phyloP scores from a whole-genome alignment of 2,329 filamentous ascomycete species.

The Didymella keratinophila region DNA sequence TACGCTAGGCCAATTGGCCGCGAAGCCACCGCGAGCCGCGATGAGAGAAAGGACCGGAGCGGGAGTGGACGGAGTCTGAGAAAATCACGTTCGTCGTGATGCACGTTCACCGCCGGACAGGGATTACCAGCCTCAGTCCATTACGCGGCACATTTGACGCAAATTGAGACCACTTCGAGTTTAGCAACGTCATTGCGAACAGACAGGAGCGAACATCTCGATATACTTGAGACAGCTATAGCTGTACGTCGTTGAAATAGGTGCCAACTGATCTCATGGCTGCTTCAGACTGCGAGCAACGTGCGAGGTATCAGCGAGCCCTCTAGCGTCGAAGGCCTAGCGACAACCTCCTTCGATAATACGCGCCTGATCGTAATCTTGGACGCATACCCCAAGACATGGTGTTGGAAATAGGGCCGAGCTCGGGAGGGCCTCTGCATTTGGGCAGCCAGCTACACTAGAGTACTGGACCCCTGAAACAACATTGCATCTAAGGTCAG shows the following conservation, averaged over 20 bases:
- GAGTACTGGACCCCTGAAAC: slow-evolving; percentile 8
- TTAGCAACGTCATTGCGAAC: slow-evolving; percentile 29
- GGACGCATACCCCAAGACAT: slow-evolving; percentile 4
- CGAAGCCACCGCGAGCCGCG: slow-evolving; percentile 31
- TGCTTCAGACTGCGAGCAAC: slow-evolving; percentile 22
- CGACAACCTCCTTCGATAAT: slow-evolving; percentile 3
- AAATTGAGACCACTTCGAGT: slow-evolving; percentile 16
- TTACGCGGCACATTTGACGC: slow-evolving; percentile 27
- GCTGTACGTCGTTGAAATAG: slow-evolving; percentile 24
- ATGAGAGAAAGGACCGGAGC: slow-evolving; percentile 27
- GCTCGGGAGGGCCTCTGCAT: slow-evolving; percentile 3
- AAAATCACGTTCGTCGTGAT: slow-evolving; percentile 23
- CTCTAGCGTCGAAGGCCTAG: slow-evolving; percentile 5
- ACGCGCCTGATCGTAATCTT: slow-evolving; percentile 13
- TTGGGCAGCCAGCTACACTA: slow-evolving; percentile 3
- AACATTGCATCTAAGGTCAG: not conserved
- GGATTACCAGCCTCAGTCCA: slow-evolving; percentile 13
- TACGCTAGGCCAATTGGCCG: slow-evolving; percentile 34
- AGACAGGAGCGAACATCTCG: slow-evolving; percentile 16
- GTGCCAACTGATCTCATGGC: slow-evolving; percentile 15
- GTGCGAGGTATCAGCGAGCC: slow-evolving; percentile 3
- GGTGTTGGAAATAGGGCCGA: slow-evolving; percentile 13
- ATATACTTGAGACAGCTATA: slow-evolving; percentile 37
- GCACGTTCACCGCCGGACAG: slow-evolving; percentile 21
- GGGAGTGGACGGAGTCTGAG: slow-evolving; percentile 13